Base-by-base conservation (phyloP, 257 asterid species). In the Nicotiana otophora region DNA sequence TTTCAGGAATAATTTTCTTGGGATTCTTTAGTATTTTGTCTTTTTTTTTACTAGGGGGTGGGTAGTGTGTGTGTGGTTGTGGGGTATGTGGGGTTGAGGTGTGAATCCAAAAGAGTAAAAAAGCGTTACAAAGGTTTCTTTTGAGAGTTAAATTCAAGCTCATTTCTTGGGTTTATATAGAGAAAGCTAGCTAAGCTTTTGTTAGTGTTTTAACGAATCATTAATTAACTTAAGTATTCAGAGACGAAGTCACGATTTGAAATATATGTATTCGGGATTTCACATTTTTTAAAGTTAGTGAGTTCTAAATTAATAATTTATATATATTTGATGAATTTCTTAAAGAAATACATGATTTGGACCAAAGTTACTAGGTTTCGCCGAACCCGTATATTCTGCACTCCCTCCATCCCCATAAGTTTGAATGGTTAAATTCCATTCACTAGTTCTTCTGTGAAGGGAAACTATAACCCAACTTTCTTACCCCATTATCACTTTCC, bases 151-250 rank as follows among this genome's bases (percentile, higher is more conserved):
- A 72, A 23, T 5, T 72, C 1, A 11, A 72, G 60, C 14, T 46
- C 61, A 46, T 42, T 26, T 74, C 79, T 74, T 74, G 79, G 79
- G 79, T 12, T 74, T 74, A 74, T 74, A 48, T 48, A 74, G 60
- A 31, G 69, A 17, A 42, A 42, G 55, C 65, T 55, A 55, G 17
- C n/a, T 26, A 10, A 23, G 33, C 68, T 26, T 63, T 63, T 10
- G 1, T 26, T 63, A 36, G 15, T 63, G 36, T 63, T 63, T 63
- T 23, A 63, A 62, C 6, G 2, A 23, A 23, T 62, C 16, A 62
- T 62, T 62, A 62, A 62, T 62, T 4, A 23, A 10, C 34, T 23
- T 23, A 62, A 9, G 34, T 11, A 10, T 28, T n/a, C n/a, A n/a
- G n/a, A n/a, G n/a, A n/a, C n/a, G n/a, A n/a, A n/a, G n/a, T n/a